Percentiles rank a stretch among this genome's conserved stretches.
These are phyloP conservation scores for Casuarina cunninghamiana DNA, from an alignment of 306 rosid genomes.

Conservation along the genomic window DNA sequence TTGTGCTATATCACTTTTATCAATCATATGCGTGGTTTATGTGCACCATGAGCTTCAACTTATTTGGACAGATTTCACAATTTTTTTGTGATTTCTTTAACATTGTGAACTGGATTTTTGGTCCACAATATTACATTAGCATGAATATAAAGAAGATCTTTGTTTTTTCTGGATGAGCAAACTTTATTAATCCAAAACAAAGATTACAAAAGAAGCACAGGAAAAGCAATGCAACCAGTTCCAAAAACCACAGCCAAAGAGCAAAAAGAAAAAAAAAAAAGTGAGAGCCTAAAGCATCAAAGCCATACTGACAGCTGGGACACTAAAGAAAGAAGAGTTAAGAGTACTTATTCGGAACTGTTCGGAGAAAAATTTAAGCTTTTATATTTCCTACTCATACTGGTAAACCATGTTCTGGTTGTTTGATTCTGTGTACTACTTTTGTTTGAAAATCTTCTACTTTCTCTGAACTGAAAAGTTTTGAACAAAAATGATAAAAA, in stretches of 20 bases:
- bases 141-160: neutral
- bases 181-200: too few relatives aligned
- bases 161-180: too few relatives aligned
- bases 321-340: neutral
- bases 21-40: neutral
- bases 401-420: neutral
- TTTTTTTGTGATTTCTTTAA: neutral
- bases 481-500: too few relatives aligned
- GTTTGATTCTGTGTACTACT: neutral
- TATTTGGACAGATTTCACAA: neutral
- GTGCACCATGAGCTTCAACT: neutral
- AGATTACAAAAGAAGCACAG: too few relatives aligned
- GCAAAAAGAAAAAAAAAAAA: too few relatives aligned
- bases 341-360: neutral
- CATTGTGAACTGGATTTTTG: neutral
- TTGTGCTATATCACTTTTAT: neutral
- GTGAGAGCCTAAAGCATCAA: too few relatives aligned
- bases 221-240: too few relatives aligned
- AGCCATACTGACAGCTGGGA: too few relatives aligned
- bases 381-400: neutral
- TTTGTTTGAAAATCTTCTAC: neutral
- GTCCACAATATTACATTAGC: neutral
- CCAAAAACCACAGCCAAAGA: too few relatives aligned
- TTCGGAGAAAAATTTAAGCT: neutral
- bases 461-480: neutral